Evolutionary conservation across 768 basidiomycete genomes (phyloP), one percentile per base, ranked within the genome.

Genomic region (Ramaria sp.): DNA sequence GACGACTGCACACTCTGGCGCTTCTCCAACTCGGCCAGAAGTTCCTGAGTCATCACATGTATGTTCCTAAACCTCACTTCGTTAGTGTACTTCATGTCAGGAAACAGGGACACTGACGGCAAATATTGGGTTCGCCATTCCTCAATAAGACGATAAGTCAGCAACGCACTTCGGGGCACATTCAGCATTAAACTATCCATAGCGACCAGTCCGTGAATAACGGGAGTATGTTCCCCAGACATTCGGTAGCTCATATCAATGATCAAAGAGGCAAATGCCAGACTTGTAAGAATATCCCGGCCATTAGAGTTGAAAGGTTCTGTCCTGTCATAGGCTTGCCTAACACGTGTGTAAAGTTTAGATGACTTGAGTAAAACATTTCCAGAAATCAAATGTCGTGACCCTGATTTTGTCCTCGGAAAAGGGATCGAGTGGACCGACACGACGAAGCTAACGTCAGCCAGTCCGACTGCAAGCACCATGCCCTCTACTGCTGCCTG

Each of bases 61-160:
- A 91, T 77, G 4, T 58, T 62, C 24, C 65, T 66, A 41, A 22
- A 41, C 20, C 19, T 7, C 13, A 24, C 27, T 20, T 22, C 33
- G 34, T 43, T 17, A 49, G 12, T 12, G 17, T 45, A 30, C 20
- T 13, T 38, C 38, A 19, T 22, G 1, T 27, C n/a, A 51, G 41
- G 15, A 50, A 7, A 12, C 27, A n/a, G n/a, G 17, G n/a, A 19
- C 17, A 66, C 68, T 51, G 77, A 84, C 17, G 90, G 84, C 31
- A 91, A 73, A 63, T 85, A 91, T 62, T 90, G 85, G 4, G 79
- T 79, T 63, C 81, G 74, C 91, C 91, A 93, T 63, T 90, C 85
- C 63, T 90, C 85, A 24, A 85, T 67, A 63, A 91, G 91, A 38
- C 77, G 80, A 67, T 88, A 88, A 4, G 90, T 72, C 15, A 84